Base-by-base conservation (phyloP, 2,329 filamentous ascomycete genomes). In the Colletotrichum euphorbiae region DNA sequence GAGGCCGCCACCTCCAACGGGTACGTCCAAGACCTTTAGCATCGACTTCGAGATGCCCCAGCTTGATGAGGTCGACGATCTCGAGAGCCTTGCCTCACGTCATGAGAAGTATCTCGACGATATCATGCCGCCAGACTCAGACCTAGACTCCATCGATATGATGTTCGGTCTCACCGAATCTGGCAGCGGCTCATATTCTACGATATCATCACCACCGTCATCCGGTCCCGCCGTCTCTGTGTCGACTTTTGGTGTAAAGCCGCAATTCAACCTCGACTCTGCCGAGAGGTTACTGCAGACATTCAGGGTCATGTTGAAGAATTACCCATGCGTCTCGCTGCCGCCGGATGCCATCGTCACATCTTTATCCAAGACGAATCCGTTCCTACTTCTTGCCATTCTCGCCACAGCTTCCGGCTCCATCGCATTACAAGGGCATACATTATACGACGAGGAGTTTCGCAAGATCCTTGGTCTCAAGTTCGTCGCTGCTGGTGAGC, bases 401-500 rank as follows among this genome's bases (percentile, higher is more conserved):
- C 75, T 89, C 1, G 82, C 85, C 2, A 81, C 83, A 1, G 82
- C 83, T 3, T 84, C 84, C 38, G 82, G 80, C 1, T 81, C 82
- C 33, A 78, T 73, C 11, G 82, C 83, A n/a, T 72, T 85, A 21
- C 83, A 85, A 70, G 82, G 85, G 0, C 84, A 88, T 62, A 81
- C 76, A 13, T 77, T 86, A 3, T 87, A 89, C 50, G 87, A 89
- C 31, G 82, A 85, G 55, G 87, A 89, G 75, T 86, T 89, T 57
- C 79, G 85, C 33, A 87, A 87, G 72, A 80, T 87, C 0, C 71
- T 88, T n/a, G 85, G 82, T 1, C 77, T 86, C 50, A 88, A 86
- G 73, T 84, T 87, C 45, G 84, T 90, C 0, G 80, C 87, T 0
- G 81, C 83, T 3, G 86, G 87, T 0, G 87, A 90, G 77, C 82